Evolutionary conservation across 768 basidiomycete genomes (phyloP), one percentile per base, ranked within the genome.

Genomic region (Lactifluus piperatus): DNA sequence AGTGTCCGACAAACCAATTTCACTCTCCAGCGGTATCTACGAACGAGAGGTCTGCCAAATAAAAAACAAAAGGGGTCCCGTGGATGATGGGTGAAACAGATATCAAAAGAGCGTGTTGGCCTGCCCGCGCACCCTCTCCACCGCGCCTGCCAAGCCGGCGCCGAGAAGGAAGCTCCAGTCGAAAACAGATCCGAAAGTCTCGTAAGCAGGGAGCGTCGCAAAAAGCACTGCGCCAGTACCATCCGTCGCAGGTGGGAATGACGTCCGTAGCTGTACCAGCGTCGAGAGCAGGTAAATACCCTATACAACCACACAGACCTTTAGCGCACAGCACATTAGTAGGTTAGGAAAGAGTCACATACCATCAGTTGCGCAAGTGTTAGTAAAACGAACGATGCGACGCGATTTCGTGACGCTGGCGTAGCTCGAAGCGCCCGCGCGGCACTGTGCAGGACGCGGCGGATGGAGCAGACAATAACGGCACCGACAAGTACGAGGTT

Each of bases 291-390:
- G 79, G 68, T 93, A 93, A 44, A 88, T 86, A 11, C 85, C 87
- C 90, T 92, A 34, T 11, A 34, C 8, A 2, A 2, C 32, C 32
- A 6, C 34, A 9, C 7, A 34, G 13, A 37, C 18, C 10, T 26
- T 39, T 18, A 53, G 36, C 26, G 4, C 60, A 30, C 5, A 37
- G 18, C n/a, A 14, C 2, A 29, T 8, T 5, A 45, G 26, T 26
- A 47, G 4, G 18, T 3, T 3, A 8, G 49, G 24, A 30, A 44
- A 22, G 37, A 22, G 26, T 60, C 67, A 2, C 77, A 34, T 63
- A 89, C 90, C 90, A 93, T 91, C 48, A 93, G 76, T 68, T 93
- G 89, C 7, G 89, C 85, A 24, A 93, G 77, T 10, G 86, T 71
- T 30, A 93, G 78, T 26, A 92, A 70, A 79, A 92, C 85, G 43